Conservation (phyloP, 768 basidiomycete species). For the Rhodosporidiobolus sp. region DNA sequence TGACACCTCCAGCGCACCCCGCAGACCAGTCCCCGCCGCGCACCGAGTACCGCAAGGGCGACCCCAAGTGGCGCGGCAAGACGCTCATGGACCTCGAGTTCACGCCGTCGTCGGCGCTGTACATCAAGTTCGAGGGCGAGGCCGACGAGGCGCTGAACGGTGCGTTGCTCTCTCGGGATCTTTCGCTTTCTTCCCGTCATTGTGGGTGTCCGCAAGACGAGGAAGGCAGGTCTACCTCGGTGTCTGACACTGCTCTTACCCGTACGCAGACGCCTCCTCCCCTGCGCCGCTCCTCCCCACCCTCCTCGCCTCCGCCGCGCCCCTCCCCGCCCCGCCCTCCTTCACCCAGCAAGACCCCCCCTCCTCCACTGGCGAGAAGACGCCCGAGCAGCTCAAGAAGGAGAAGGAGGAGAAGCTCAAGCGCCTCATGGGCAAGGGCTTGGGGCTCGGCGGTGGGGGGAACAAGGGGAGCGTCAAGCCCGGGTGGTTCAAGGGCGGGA, state of each 20-base stretch:
- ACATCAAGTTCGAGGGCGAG: constrained; percentile 63
- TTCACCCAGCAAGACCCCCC: constrained; percentile 43
- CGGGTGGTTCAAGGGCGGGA: constrained; percentile 14
- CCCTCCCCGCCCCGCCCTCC: constrained; percentile 62
- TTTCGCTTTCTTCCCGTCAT: not conserved
- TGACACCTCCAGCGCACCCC: not conserved
- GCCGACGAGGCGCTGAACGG: constrained; percentile 53
- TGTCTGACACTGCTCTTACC: not conserved
- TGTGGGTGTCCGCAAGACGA: not conserved
- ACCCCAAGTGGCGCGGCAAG: constrained; percentile 66
- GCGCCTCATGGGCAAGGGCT: constrained; percentile 5
- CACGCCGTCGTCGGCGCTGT: constrained; percentile 73
- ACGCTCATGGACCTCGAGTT: constrained; percentile 67
- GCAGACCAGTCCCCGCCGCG: constrained; percentile 77
- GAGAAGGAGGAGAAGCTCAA: constrained; percentile 18
- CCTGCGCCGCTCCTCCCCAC: constrained; percentile 64
- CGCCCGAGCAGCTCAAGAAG: not conserved
- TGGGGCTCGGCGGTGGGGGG: constrained; percentile 22
- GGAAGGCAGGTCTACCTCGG: not conserved
- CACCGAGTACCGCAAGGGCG: constrained; percentile 77
- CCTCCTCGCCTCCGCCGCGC: constrained; percentile 61
- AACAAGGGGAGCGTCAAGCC: constrained; percentile 26
- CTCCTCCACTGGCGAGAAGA: not conserved
- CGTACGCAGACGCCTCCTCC: constrained; percentile 55
- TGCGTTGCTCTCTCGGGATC: not conserved